Evolutionary conservation across 371 early-diverging fungal species (phyloP).

Genomic region (Mycotypha africana): DNA sequence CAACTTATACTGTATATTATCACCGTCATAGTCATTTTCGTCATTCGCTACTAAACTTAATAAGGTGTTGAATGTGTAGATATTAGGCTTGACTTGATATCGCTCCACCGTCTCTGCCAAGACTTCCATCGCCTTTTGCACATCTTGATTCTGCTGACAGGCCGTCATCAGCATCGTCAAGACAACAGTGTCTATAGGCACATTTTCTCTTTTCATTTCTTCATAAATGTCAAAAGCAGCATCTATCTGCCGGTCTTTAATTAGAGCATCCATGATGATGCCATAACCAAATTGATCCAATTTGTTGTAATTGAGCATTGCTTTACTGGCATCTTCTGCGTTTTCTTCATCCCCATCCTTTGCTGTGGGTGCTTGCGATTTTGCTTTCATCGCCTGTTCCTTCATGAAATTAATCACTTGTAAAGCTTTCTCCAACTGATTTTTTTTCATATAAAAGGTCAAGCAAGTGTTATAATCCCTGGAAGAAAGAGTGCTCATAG

Average conservation of each 20-base stretch:
- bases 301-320: no score
- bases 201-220: constrained; percentile 23
- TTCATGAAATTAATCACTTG: constrained; percentile 26
- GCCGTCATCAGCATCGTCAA: constrained; percentile 29
- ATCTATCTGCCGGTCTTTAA: no score
- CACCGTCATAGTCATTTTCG: no score
- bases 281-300: no score
- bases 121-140: constrained; percentile 17
- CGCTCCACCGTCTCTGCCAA: constrained; percentile 33
- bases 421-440: constrained; percentile 26
- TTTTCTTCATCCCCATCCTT: no score
- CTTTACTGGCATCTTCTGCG: no score
- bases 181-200: constrained; percentile 23
- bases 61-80: constrained; percentile 29
- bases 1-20: background rate
- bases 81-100: constrained; percentile 22
- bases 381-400: constrained; percentile 14
- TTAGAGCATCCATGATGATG: constrained; percentile 7
- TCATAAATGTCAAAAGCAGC: constrained; percentile 27
- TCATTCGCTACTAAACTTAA: constrained; percentile 16
- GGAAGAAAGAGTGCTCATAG: background rate
- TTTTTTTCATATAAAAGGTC: constrained; percentile 15
- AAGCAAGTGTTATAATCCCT: constrained; percentile 35
- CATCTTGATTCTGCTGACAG: constrained; percentile 14
- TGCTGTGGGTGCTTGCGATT: constrained; percentile 31